Conservation (phyloP, 176 grass and related monocot species). For the Ensete glaucum region DNA sequence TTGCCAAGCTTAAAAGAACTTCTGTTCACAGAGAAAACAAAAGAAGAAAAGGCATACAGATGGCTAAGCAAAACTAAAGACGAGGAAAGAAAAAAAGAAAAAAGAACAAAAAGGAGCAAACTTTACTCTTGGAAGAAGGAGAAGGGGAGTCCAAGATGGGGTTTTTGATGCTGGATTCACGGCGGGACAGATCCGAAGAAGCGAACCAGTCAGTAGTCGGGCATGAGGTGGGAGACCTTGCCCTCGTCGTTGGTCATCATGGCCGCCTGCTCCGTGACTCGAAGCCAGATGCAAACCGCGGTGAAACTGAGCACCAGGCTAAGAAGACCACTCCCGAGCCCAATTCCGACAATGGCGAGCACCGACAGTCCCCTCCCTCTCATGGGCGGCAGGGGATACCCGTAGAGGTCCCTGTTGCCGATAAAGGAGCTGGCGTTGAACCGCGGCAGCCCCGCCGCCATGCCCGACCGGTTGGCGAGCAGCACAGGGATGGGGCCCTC, state of each 20-base stretch:
- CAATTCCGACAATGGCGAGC: background rate
- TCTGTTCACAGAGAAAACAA: background rate
- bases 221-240: constrained; percentile 5
- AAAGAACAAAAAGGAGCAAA: background rate
- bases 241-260: background rate
- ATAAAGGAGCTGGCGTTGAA: constrained; percentile 5
- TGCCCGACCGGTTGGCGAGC: background rate
- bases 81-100: background rate
- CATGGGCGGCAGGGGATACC: constrained; percentile 3
- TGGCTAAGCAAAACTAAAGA: background rate
- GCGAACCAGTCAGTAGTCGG: background rate
- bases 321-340: constrained; percentile 1
- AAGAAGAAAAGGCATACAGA: background rate
- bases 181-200: background rate
- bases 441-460: background rate
- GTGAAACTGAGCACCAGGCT: constrained; percentile 5
- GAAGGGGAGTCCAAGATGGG: background rate
- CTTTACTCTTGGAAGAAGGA: constrained; percentile 5
- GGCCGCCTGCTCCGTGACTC: constrained; percentile 1
- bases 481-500: constrained; percentile 3
- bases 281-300: constrained; percentile 11
- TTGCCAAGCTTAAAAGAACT: background rate
- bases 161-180: background rate
- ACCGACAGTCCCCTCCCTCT: background rate
- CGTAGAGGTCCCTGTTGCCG: background rate